Evolutionary conservation across 2,329 filamentous ascomycete species (phyloP), one percentile per base, ranked within the genome.

Genomic region (Botrytis hyacinthi): DNA sequence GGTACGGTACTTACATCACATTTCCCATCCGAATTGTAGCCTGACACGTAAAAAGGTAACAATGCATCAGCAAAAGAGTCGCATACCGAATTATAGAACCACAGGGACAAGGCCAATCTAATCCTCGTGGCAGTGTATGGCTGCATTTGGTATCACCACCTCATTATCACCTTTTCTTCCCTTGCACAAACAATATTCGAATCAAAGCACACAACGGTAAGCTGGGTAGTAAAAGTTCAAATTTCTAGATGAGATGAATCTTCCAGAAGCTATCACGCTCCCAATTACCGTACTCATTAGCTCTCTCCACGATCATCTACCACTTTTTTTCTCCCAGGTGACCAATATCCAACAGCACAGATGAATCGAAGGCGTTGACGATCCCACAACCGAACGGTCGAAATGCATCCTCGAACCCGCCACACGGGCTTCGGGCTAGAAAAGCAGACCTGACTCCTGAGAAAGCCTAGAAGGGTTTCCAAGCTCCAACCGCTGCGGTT

Each of bases 21-120:
- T 18, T 12, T 40, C 22, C 48, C 35, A 65, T 73, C 72, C 72
- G 72, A 73, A 73, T 73, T 71, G 44, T 29, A 65, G 60, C n/a
- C 68, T 73, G 72, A 73, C 72, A 73, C 72, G 72, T 73, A 73
- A 73, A 68, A 57, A 29, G 46, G 44, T 57, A 68, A 26, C 37
- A 26, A 29, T 70, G 37, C 42, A 54, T 37, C 59, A 68, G 59
- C 46, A 26, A 51, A 37, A 48, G 42, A 48, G 46, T 29, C n/a
- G 35, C 65, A 68, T 42, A 4, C 26, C 26, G 46, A 29, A 40
- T 42, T 40, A 57, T n/a, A 54, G 35, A 68, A 68, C 4, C 61
- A 42, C 35, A 57, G 61, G 61, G 61, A 26, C n/a, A 57, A n/a
- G 66, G 63, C 44, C 32, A 48, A 26, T n/a, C 44, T 8, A 29